Percentiles rank a stretch among this genome's conserved stretches.
Conservation (phyloP, 805 yeast genomes). For the Metschnikowia lunata region DNA sequence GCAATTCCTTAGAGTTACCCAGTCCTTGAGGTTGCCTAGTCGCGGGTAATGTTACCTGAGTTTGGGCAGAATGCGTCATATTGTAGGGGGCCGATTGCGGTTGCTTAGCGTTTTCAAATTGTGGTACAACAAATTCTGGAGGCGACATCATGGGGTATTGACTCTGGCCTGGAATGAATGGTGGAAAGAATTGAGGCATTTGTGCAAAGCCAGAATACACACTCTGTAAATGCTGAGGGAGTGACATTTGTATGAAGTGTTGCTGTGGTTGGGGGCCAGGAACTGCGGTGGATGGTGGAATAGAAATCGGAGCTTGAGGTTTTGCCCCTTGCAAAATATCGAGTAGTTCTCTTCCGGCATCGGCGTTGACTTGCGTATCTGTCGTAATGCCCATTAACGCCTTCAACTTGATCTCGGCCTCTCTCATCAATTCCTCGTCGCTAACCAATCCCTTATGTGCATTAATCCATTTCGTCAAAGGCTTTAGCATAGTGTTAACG, state of each 20-base stretch:
- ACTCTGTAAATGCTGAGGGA: slow-evolving; percentile 33
- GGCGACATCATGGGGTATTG: slow-evolving; percentile 14
- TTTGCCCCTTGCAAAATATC: slow-evolving; percentile 48
- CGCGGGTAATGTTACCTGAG: background rate
- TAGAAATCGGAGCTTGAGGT: slow-evolving; percentile 3
- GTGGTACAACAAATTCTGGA: slow-evolving; percentile 12
- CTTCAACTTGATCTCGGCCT: slow-evolving; percentile 66
- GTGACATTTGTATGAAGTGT: slow-evolving; percentile 23
- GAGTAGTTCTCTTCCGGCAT: slow-evolving; percentile 75
- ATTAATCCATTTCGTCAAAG: slow-evolving; percentile 51
- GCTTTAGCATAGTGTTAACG: slow-evolving; percentile 47
- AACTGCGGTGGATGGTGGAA: slow-evolving; percentile 7
- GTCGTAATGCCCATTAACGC: slow-evolving; percentile 54
- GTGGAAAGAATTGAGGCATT: slow-evolving; percentile 15
- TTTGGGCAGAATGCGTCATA: background rate
- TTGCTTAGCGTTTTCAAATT: slow-evolving; percentile 8
- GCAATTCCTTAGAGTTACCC: slow-evolving; percentile 39
- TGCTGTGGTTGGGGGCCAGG: slow-evolving; percentile 7
- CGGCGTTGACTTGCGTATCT: slow-evolving; percentile 31
- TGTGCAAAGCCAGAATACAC: slow-evolving; percentile 15
- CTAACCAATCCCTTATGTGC: slow-evolving; percentile 43
- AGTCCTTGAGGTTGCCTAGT: slow-evolving; percentile 12
- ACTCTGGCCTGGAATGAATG: slow-evolving; percentile 6
- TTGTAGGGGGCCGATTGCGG: background rate
- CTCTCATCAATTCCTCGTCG: slow-evolving; percentile 56